phyloP scores from a whole-genome alignment of 2,329 filamentous ascomycete genomes.

The Sporothrix pseudoabietina region DNA sequence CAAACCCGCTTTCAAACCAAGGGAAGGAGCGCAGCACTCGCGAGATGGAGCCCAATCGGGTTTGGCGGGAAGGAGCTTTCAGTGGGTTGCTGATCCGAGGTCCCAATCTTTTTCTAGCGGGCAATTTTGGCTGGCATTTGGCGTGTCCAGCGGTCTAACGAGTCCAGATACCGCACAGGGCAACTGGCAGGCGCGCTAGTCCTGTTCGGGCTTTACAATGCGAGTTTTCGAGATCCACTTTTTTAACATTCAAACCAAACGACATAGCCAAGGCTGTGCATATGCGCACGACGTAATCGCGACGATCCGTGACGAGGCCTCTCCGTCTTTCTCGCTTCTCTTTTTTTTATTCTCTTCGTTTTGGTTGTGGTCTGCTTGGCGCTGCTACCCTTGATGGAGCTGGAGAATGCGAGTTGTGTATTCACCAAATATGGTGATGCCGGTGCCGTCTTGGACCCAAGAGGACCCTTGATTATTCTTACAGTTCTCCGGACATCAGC shows the following conservation, averaged over 20 bases:
- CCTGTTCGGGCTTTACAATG: constrained; percentile 15
- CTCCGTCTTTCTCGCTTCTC: not conserved
- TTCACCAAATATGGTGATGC: not conserved
- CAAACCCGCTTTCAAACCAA: not conserved
- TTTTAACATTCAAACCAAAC: not conserved
- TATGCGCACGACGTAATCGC: not conserved
- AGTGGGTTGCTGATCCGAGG: not conserved
- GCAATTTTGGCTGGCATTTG: not conserved
- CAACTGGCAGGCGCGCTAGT: not conserved
- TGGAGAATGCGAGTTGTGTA: not conserved
- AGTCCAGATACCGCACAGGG: not conserved
- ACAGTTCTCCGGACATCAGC: not conserved
- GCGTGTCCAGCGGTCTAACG: not conserved
- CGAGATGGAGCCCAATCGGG: not conserved
- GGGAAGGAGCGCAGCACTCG: constrained; percentile 1
- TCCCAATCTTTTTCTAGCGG: not conserved
- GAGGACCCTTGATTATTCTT: not conserved
- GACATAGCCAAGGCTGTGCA: not conserved
- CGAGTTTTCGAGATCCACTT: not conserved
- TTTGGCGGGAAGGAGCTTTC: constrained; percentile 1
- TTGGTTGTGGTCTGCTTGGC: not conserved
- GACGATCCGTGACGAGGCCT: constrained; percentile 4
- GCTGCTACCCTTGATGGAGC: not conserved
- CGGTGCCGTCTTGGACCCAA: not conserved
- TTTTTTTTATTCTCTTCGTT: not conserved